Evolutionary conservation across 805 yeast genomes (phyloP), one percentile per base, ranked within the genome.

Genomic region (Starmerella stellata): DNA sequence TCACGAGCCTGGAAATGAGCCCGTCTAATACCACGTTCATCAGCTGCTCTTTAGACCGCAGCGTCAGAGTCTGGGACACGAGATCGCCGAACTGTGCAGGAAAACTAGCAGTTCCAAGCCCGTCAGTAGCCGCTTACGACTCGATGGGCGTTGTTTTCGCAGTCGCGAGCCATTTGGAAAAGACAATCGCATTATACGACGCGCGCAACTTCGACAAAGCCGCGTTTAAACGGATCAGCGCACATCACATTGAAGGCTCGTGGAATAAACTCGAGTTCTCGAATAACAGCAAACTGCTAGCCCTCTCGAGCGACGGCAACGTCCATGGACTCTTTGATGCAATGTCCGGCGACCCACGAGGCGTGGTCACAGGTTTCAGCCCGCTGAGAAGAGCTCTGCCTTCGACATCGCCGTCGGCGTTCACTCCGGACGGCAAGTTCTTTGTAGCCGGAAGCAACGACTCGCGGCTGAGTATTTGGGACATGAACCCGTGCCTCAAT

Each of bases 11-110:
- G 4, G 82, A 78, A 55, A 70, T 82, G 50, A 70, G 74, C 35
- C 94, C 93, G 0, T 62, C 70, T 4, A 66, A 67, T 39, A 83
- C 76, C 50, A 58, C 68, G 11, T 69, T 79, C 52, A 49, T 79
- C 8, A 72, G 79, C 32, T 66, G 85, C 0, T 69, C 93, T 0
- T 55, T 69, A 40, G 98, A 90, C 55, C 69, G 75, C 38, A 73
- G 93, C 0, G 78, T 83, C 1, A 70, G 90, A 45, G 48, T 79
- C 5, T 90, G 98, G 98, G 96, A 90, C 58, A 55, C 78, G 20
- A 63, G 87, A 47, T 64, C 77, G 0, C 63, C 79, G 1, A 65
- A 70, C 41, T 70, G 78, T 16, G 74, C 70, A 41, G 90, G 92
- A 0, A 58, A 67, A 4, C 52, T 75, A 19, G 71, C 70, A 18